Evolutionary conservation across 169 alveolate genomes (phyloP).

Genomic region (Eimeria sp.): DNA sequence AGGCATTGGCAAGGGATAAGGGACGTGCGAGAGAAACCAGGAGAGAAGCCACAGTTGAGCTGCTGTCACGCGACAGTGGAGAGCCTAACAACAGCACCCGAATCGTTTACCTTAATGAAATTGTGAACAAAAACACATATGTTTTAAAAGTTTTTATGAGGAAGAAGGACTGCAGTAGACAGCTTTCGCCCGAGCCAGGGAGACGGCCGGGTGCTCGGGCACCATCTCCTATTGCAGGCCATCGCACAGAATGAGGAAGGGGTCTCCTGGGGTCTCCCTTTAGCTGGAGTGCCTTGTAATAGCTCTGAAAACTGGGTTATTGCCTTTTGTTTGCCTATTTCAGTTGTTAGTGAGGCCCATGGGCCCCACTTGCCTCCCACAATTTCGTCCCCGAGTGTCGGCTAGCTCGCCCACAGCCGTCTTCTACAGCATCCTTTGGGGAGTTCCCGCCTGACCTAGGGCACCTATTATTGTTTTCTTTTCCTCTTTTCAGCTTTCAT

Average conservation of each 20-base stretch:
- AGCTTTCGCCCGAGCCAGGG: constrained; percentile 17
- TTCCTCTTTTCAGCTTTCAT: neutral
- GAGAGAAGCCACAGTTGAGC: neutral
- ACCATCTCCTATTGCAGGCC: neutral
- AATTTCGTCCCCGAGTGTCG: neutral
- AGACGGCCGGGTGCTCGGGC: constrained; percentile 28
- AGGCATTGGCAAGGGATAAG: neutral
- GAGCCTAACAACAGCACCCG: neutral
- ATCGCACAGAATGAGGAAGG: neutral
- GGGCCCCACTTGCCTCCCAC: neutral
- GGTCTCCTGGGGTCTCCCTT: neutral
- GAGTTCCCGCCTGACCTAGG: neutral
- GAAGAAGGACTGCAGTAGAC: neutral
- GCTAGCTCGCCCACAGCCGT: constrained; percentile 1
- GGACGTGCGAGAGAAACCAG: too few relatives aligned
- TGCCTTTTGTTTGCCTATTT: neutral
- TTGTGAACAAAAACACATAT: neutral
- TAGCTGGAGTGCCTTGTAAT: neutral
- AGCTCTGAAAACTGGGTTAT: neutral
- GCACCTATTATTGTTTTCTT: neutral
- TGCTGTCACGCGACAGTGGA: neutral
- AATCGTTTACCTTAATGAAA: neutral
- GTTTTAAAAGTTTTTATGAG: too few relatives aligned
- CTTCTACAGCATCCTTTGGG: neutral
- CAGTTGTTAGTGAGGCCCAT: neutral